Evolutionary conservation across 768 basidiomycete genomes (phyloP), one percentile per base, ranked within the genome.

Genomic region (Peribolospora baueri): DNA sequence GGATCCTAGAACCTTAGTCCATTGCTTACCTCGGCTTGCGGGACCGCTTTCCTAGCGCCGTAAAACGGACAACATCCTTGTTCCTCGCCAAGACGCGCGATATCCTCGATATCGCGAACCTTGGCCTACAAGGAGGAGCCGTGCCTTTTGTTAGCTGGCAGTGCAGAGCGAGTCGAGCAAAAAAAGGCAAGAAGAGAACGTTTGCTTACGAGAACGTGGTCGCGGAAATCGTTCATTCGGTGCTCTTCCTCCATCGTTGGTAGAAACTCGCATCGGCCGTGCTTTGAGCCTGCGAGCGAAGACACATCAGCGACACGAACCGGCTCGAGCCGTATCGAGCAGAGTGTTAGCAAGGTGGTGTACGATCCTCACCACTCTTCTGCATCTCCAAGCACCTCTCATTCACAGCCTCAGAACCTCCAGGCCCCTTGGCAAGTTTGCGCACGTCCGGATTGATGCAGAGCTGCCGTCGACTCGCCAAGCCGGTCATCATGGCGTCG

Each of bases 41-140:
- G 77, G 53, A 95, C 86, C 10, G 88, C 87, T 54, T 75, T 71
- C 47, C 93, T 71, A 6, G 86, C 82, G 3, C 82, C 86, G 66
- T 95, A 98, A 68, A 97, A 98, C 0, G 91, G 85, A 65, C 91
- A 98, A 7, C 76, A 79, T 49, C 78, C 71, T 1, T 75, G 68
- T 51, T 76, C 70, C 52, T 76, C 74, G 2, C 93, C 93, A 2
- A 78, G 25, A 25, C 25, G 25, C 5, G 84, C 83, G 11, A 97
- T 75, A 60, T 95, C 90, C 65, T 97, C 91, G 4, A 98, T 93
- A 59, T 93, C 91, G 65, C 84, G 85, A 0, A 88, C 84, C 2
- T 75, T 73, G 0, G 88, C 84, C 88, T 25, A 25, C 25, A 25
- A 25, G 25, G 25, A 25, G 25, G 25, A 25, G 25, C 25, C 25